phyloP scores from a whole-genome alignment of 805 yeast species.

The Suhomyces sp. region DNA sequence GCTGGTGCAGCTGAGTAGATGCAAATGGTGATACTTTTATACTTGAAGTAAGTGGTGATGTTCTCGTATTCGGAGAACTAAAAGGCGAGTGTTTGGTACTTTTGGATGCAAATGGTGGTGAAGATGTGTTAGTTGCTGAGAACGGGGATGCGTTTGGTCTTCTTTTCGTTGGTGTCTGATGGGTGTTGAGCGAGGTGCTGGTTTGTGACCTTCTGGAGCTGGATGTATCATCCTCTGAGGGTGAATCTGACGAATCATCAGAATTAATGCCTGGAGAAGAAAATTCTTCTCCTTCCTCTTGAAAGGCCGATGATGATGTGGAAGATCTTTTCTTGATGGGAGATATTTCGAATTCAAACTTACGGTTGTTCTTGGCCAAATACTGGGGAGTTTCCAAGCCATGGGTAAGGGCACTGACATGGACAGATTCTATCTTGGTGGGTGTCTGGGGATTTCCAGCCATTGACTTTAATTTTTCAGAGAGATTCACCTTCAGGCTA shows the following conservation, averaged over 20 bases:
- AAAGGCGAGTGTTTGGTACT: too few species aligned
- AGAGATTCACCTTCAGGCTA: background rate
- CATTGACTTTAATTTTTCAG: slow-evolving; percentile 7
- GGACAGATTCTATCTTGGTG: background rate
- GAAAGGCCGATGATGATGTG: background rate
- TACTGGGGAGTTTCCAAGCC: slow-evolving; percentile 24
- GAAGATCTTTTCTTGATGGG: slow-evolving; percentile 2
- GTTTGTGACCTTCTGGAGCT: too few species aligned
- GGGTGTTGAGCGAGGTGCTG: too few species aligned
- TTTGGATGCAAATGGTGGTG: too few species aligned
- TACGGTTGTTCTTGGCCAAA: slow-evolving; percentile 18
- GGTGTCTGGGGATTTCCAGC: slow-evolving; percentile 3
- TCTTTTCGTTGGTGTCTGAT: slow-evolving; percentile 1
- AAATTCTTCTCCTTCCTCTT: background rate
- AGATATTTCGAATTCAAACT: slow-evolving; percentile 11
- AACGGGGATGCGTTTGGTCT: too few species aligned
- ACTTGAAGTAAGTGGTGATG: too few species aligned
- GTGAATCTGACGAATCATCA: too few species aligned
- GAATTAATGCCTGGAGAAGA: too few species aligned
- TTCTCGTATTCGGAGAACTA: too few species aligned
- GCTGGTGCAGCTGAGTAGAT: background rate
- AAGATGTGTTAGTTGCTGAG: too few species aligned
- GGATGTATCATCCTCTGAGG: too few species aligned
- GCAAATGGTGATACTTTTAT: background rate
- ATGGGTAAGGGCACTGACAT: too few species aligned